Evolutionary conservation across 2,329 filamentous ascomycete genomes (phyloP).

Genomic region (Botrytis sinoallii): DNA sequence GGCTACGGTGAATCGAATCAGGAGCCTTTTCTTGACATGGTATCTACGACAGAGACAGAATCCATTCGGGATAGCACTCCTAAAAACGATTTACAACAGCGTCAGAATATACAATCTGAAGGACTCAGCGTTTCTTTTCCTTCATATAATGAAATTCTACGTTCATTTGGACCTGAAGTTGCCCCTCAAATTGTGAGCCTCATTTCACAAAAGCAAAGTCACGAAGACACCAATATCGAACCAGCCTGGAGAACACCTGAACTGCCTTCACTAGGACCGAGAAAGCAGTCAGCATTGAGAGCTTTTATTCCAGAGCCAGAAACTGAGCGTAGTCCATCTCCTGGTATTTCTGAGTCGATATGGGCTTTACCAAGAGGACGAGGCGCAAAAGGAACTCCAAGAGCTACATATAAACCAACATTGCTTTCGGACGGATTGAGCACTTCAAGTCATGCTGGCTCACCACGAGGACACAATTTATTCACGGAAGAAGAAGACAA

Average conservation of each 20-base stretch:
- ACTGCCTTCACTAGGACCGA: conserved; percentile 21
- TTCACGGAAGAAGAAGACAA: conserved; percentile 33
- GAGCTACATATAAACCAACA: background rate
- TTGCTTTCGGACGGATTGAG: conserved; percentile 5
- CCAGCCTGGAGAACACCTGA: conserved; percentile 32
- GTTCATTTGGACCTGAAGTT: conserved; percentile 34
- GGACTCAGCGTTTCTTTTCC: conserved; percentile 23
- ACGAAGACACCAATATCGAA: conserved; percentile 30
- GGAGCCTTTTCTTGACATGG: background rate
- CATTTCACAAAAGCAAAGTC: conserved; percentile 28
- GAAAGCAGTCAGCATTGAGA: conserved; percentile 24
- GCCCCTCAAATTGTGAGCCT: conserved; percentile 34
- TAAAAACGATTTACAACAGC: background rate
- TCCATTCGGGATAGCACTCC: background rate
- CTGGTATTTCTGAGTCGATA: conserved; percentile 30
- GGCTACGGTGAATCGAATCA: conserved; percentile 32
- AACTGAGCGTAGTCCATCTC: conserved; percentile 31
- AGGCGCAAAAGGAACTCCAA: conserved; percentile 7
- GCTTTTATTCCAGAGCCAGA: conserved; percentile 24
- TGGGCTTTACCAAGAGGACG: conserved; percentile 32
- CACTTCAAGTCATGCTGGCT: conserved; percentile 8
- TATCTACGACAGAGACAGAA: background rate
- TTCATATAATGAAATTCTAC: conserved; percentile 33
- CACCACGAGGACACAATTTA: conserved; percentile 12
- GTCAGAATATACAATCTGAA: background rate